Evolutionary conservation across 1,284 basidiomycete genomes (phyloP).

Genomic region (Pascua guehoae): DNA sequence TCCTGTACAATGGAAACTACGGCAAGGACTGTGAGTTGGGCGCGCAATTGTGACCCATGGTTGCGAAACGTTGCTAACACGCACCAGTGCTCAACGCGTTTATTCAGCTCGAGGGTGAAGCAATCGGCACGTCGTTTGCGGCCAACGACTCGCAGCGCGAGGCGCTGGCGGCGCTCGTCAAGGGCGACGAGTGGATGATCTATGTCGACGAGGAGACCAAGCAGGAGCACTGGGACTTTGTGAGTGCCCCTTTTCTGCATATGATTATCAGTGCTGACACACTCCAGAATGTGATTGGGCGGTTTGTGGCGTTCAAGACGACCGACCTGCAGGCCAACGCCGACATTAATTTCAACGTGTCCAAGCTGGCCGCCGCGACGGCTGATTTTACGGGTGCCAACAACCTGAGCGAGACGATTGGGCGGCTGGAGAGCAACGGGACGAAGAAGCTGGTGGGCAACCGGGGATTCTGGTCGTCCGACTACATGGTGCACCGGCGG

Average conservation of each 20-base stretch:
- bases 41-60: no score
- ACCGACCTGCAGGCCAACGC: constrained; percentile 59
- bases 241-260: constrained; percentile 39
- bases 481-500: constrained; percentile 67
- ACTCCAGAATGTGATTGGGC: constrained; percentile 55
- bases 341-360: constrained; percentile 59
- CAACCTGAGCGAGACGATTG: constrained; percentile 51
- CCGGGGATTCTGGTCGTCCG: constrained; percentile 63
- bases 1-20: constrained; percentile 63
- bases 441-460: constrained; percentile 56
- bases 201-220: constrained; percentile 58
- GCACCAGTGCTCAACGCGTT: constrained; percentile 24
- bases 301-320: constrained; percentile 63
- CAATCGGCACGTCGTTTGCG: constrained; percentile 57
- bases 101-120: constrained; percentile 36
- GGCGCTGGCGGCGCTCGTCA: constrained; percentile 56
- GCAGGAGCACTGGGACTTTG: constrained; percentile 28
- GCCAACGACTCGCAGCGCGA: constrained; percentile 48
- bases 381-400: constrained; percentile 45
- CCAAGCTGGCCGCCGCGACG: constrained; percentile 49
- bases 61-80: constrained; percentile 50
- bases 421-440: constrained; percentile 45
- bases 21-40: constrained; percentile 53
- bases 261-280: background rate
- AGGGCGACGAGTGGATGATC: constrained; percentile 64